These are phyloP conservation scores for Malassezia sympodialis DNA, from an alignment of 1,284 basidiomycete genomes.

Conservation along the genomic window DNA sequence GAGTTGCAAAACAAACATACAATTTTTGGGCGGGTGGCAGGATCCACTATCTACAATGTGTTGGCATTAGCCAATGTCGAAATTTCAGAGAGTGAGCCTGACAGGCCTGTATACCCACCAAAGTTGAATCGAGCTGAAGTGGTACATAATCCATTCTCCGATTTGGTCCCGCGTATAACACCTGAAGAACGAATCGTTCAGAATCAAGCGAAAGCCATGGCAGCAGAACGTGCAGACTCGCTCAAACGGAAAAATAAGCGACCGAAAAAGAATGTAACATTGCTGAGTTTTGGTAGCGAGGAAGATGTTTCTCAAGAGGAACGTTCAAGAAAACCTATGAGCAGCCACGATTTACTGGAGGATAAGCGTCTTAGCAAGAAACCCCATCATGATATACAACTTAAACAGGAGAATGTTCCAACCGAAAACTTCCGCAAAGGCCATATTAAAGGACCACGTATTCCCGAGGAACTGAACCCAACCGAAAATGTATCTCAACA, in stretches of 20 bases:
- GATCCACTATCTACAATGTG: conserved; percentile 49
- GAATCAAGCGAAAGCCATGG: conserved; percentile 46
- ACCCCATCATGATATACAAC: not conserved
- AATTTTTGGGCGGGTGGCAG: conserved; percentile 33
- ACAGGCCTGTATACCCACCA: conserved; percentile 77
- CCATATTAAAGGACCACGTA: not conserved
- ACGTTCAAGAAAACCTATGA: conserved; percentile 25
- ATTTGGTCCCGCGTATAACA: conserved; percentile 92
- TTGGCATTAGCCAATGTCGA: conserved; percentile 69
- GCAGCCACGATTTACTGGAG: conserved; percentile 40
- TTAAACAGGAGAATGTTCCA: not conserved
- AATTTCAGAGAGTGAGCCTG: conserved; percentile 56
- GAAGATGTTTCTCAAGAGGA: conserved; percentile 20
- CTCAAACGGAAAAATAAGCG: conserved; percentile 15
- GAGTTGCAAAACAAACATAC: conserved; percentile 45
- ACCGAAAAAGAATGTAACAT: conserved; percentile 25
- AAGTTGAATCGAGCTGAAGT: conserved; percentile 75
- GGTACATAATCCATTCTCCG: conserved; percentile 82
- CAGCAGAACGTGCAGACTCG: not conserved
- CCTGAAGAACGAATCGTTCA: conserved; percentile 76
- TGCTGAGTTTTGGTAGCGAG: conserved; percentile 36
- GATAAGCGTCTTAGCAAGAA: conserved; percentile 29
- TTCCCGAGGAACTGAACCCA: not conserved
- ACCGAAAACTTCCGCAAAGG: not conserved
- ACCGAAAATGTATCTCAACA: not conserved